Conservation (phyloP, 805 yeast genomes). For the Saccharomycopsis capsularis region DNA sequence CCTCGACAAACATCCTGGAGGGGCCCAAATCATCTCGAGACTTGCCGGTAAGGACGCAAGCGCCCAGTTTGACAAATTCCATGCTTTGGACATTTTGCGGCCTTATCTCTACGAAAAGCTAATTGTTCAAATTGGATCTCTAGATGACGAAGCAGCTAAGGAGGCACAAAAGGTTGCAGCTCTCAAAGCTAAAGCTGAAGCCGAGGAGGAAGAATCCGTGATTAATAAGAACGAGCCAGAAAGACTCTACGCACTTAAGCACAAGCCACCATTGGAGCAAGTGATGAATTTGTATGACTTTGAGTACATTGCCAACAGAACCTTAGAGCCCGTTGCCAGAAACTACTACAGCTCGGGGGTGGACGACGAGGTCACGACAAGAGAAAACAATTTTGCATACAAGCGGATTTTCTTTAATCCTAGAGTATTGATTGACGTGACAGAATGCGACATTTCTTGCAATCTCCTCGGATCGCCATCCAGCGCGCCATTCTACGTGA, state of each 20-base stretch:
- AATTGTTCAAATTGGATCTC: conserved; percentile 5
- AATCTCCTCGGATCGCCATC: conserved; percentile 63
- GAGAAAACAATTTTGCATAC: conserved; percentile 39
- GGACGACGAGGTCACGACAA: conserved; percentile 41
- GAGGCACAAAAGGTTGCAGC: conserved; percentile 4
- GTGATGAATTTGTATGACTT: conserved; percentile 35
- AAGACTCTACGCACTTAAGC: conserved; percentile 32
- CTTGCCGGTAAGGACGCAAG: conserved; percentile 44
- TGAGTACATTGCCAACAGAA: conserved; percentile 33
- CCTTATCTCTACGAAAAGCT: conserved; percentile 30
- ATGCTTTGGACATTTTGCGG: conserved; percentile 38
- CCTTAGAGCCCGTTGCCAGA: conserved; percentile 33
- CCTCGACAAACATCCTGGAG: conserved; percentile 62
- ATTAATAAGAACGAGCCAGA: conserved; percentile 30
- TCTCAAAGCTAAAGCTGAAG: conserved; percentile 3
- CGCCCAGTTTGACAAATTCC: conserved; percentile 41
- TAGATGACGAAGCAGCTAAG: conserved; percentile 5
- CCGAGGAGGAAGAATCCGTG: conserved; percentile 11
- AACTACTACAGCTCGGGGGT: conserved; percentile 42
- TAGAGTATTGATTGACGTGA: conserved; percentile 34
- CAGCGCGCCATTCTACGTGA: conserved; percentile 74
- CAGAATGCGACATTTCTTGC: conserved; percentile 26
- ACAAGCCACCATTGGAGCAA: conserved; percentile 29
- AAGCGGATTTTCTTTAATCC: conserved; percentile 41
- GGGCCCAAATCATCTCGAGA: conserved; percentile 45